Evolutionary conservation across 805 yeast species (phyloP).

Genomic region (Zygotorulaspora sp.): DNA sequence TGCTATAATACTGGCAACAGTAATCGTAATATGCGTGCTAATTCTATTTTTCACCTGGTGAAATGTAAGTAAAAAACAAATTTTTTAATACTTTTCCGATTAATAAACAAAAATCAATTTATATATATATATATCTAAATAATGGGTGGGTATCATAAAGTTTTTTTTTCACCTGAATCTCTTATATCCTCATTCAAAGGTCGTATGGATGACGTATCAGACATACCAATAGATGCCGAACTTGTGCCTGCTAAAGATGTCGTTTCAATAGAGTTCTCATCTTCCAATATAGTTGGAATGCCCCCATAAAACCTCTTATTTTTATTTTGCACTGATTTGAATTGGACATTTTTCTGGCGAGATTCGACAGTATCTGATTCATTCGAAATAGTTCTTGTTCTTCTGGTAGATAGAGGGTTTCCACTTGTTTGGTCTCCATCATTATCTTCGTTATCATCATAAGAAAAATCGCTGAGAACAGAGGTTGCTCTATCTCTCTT

Average conservation of each 20-base stretch:
- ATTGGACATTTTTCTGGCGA: conserved; percentile 29
- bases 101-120: no score
- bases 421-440: conserved; percentile 12
- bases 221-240: conserved; percentile 10
- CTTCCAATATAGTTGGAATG: conserved; percentile 32
- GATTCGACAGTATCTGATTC: conserved; percentile 13
- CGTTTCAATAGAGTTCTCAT: conserved; percentile 25
- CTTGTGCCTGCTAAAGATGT: conserved; percentile 22
- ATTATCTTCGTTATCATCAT: conserved; percentile 21
- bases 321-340: conserved; percentile 27
- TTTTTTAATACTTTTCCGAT: no score
- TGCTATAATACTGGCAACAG: conserved; percentile 70
- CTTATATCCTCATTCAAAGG: background rate
- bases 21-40: conserved; percentile 70
- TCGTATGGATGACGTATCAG: conserved; percentile 17
- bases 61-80: no score
- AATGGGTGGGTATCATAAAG: conserved; percentile 1
- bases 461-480: conserved; percentile 30
- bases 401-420: conserved; percentile 9
- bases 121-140: background rate
- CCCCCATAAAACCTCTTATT: conserved; percentile 26
- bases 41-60: conserved; percentile 53
- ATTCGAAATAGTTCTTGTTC: conserved; percentile 17
- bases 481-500: conserved; percentile 27
- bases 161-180: background rate